Percentiles rank a stretch among this genome's conserved stretches.
Conservation (phyloP, 495 filamentous ascomycete species). For the Corynascus novoguineensis region DNA sequence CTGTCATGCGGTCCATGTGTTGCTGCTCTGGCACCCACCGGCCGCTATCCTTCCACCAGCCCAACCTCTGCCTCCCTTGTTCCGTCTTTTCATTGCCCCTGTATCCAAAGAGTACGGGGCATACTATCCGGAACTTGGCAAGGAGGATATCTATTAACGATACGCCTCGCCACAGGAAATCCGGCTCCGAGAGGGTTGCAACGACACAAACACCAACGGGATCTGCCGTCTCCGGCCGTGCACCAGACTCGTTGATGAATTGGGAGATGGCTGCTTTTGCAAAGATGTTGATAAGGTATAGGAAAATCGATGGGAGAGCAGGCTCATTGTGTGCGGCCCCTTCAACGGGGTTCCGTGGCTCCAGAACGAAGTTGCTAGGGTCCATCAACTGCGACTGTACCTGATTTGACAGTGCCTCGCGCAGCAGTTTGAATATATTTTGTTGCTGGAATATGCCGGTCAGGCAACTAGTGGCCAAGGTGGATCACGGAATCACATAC, state of each 20-base stretch:
- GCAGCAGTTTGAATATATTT: constrained; percentile 47
- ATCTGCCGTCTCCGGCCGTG: constrained; percentile 66
- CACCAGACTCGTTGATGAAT: constrained; percentile 67
- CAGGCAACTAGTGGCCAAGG: background rate
- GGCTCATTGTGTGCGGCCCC: constrained; percentile 50
- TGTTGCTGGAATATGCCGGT: constrained; percentile 13
- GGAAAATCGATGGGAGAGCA: constrained; percentile 57
- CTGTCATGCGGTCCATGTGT: constrained; percentile 78
- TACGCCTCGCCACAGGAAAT: constrained; percentile 62
- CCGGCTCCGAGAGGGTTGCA: constrained; percentile 63
- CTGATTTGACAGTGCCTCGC: constrained; percentile 36
- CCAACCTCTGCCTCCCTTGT: constrained; percentile 60
- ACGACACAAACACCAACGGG: constrained; percentile 73
- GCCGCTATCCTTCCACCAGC: constrained; percentile 61
- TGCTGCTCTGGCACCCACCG: constrained; percentile 59
- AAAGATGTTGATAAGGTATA: constrained; percentile 81
- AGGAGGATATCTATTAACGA: constrained; percentile 80
- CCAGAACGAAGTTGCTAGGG: constrained; percentile 60
- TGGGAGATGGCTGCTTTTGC: constrained; percentile 71
- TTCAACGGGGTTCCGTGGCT: constrained; percentile 49
- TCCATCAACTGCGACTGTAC: constrained; percentile 56
- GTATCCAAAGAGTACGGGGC: constrained; percentile 84
- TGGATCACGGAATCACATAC: constrained; percentile 32
- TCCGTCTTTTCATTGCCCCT: constrained; percentile 69
- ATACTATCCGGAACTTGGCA: constrained; percentile 75